These are phyloP conservation scores for Priceomyces haplophilus DNA, from an alignment of 805 yeast genomes.

Conservation along the genomic window DNA sequence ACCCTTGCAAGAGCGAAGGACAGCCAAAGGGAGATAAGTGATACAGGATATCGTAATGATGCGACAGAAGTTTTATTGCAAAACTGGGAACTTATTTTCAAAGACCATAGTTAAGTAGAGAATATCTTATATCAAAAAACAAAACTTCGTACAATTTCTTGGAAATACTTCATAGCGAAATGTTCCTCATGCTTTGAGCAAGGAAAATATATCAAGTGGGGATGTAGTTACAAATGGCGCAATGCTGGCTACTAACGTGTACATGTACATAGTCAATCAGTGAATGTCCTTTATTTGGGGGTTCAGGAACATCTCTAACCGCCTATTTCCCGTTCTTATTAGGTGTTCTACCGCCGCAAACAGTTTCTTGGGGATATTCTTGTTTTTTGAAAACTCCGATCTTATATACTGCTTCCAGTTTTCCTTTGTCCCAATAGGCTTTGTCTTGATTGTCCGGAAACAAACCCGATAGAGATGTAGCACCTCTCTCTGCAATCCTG, in stretches of 20 bases:
- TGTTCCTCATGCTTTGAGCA: too few relatives aligned
- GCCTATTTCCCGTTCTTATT: conserved; percentile 68
- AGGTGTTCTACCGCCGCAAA: conserved; percentile 85
- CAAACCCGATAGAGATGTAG: conserved; percentile 49
- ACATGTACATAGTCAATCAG: conserved; percentile 4
- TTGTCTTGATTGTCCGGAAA: conserved; percentile 42
- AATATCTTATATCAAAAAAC: not conserved
- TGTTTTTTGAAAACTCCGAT: conserved; percentile 61
- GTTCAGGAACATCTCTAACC: conserved; percentile 68
- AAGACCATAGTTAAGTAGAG: conserved; percentile 9
- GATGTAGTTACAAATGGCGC: not conserved
- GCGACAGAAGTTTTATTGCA: conserved; percentile 70
- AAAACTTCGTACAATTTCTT: not conserved
- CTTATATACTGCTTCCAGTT: conserved; percentile 48
- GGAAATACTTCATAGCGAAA: too few relatives aligned
- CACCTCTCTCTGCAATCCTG: conserved; percentile 48
- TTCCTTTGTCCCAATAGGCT: conserved; percentile 45
- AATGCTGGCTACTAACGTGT: not conserved
- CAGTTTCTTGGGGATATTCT: conserved; percentile 64
- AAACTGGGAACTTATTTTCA: conserved; percentile 42
- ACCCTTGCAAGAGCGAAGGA: conserved; percentile 76
- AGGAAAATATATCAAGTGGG: not conserved
- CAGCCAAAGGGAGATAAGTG: conserved; percentile 79
- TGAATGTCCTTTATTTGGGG: conserved; percentile 69
- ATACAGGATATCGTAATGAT: conserved; percentile 77